These are phyloP conservation scores for Trichophaea hybrida DNA, from an alignment of 2,329 filamentous ascomycete genomes.

Conservation along the genomic window DNA sequence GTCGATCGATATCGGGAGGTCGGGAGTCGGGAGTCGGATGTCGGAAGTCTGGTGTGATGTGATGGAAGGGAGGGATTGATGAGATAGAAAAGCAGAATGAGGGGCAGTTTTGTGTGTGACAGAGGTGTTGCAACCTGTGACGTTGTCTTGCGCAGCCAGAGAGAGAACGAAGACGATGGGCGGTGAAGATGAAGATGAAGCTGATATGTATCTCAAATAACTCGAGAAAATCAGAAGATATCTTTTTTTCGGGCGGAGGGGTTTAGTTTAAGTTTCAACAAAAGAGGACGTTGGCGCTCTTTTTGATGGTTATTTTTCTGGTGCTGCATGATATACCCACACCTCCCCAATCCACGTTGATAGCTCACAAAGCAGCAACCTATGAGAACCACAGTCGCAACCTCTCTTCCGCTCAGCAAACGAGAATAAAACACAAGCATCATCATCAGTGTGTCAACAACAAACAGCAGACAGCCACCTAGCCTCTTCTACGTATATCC, in stretches of 20 bases:
- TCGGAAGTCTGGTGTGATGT: neutral
- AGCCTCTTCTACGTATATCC: no score
- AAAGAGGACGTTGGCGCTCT: neutral
- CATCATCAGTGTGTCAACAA: neutral
- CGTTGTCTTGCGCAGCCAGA: no score
- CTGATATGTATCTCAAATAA: neutral
- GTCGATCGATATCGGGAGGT: neutral
- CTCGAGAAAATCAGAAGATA: neutral
- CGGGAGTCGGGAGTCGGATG: neutral
- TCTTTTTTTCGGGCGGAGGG: neutral
- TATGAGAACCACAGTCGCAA: neutral
- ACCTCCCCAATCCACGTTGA: neutral
- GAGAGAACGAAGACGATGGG: neutral
- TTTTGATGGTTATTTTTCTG: neutral
- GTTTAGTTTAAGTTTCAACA: neutral
- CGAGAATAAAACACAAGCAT: slow-evolving; percentile 2
- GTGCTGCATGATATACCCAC: neutral
- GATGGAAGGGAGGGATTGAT: neutral
- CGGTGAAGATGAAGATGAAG: neutral
- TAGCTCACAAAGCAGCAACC: neutral
- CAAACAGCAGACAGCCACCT: neutral
- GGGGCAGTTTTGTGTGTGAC: neutral
- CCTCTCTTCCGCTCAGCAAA: neutral
- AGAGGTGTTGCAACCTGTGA: no score
- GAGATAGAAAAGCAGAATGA: neutral